Evolutionary conservation across 805 yeast genomes (phyloP).

Genomic region (Yueomyces sp.): DNA sequence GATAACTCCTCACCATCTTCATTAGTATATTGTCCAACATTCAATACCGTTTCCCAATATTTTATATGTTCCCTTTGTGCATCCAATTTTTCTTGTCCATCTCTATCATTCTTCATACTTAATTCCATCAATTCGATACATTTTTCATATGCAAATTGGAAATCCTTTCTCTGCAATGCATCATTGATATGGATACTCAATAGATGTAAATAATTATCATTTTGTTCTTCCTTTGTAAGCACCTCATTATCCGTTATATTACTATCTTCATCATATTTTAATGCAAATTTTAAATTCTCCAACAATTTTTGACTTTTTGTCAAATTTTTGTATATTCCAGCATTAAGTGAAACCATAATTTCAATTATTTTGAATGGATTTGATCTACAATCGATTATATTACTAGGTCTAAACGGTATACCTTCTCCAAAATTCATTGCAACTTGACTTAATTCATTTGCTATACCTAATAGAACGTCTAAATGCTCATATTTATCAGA

Average conservation of each 20-base stretch:
- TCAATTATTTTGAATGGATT: constrained; percentile 28
- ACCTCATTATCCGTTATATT: constrained; percentile 13
- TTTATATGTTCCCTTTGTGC: no score
- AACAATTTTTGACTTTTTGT: constrained; percentile 22
- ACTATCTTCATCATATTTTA: constrained; percentile 2
- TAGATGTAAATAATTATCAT: no score
- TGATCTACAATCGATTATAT: constrained; percentile 20
- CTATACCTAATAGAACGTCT: constrained; percentile 13
- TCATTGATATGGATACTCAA: constrained; percentile 47
- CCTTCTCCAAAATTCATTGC: constrained; percentile 22
- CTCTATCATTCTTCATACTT: constrained; percentile 14
- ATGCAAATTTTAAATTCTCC: neutral
- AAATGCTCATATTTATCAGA: constrained; percentile 5
- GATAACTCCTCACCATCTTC: constrained; percentile 22
- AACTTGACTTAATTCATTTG: constrained; percentile 19
- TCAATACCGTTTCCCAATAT: neutral
- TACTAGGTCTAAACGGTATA: constrained; percentile 28
- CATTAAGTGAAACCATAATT: constrained; percentile 39
- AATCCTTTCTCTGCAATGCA: constrained; percentile 50
- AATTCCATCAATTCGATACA: constrained; percentile 21
- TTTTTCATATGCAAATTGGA: constrained; percentile 39
- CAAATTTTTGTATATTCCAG: constrained; percentile 33
- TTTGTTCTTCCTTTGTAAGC: no score
- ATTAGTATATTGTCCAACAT: neutral
- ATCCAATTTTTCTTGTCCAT: neutral